A percentile compares a stretch with the other conserved stretches of the same genome.
phyloP scores from a whole-genome alignment of 176 grass and related monocot species.

The Eleusine coracana region DNA sequence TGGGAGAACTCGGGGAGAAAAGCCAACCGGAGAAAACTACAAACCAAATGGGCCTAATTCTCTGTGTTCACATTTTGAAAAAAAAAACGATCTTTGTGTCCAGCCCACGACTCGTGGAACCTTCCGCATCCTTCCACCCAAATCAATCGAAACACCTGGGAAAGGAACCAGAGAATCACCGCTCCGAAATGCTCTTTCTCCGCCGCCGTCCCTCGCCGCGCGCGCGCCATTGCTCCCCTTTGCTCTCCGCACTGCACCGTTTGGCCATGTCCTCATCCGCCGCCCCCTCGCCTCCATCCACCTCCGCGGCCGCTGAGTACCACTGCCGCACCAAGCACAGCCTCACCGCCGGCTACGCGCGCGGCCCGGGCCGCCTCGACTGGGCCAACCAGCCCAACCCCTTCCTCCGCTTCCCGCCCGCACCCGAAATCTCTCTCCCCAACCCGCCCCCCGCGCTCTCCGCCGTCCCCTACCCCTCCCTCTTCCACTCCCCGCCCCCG shows the following conservation, averaged over 20 bases:
- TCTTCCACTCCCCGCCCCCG: constrained; percentile 39
- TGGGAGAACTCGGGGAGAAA: no score
- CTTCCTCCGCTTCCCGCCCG: constrained; percentile 76
- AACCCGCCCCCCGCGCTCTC: constrained; percentile 36
- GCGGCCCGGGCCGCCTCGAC: constrained; percentile 82
- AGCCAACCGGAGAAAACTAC: no score
- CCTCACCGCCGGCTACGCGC: constrained; percentile 77
- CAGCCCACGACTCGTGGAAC: neutral
- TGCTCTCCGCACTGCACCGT: neutral
- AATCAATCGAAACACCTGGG: neutral
- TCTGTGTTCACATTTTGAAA: neutral
- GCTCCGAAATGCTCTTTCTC: constrained; percentile 37
- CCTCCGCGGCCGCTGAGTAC: constrained; percentile 52
- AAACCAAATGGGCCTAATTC: no score
- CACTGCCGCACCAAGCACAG: constrained; percentile 92
- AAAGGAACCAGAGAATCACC: neutral
- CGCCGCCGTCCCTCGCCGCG: constrained; percentile 11
- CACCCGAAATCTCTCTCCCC: constrained; percentile 46
- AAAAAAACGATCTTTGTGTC: neutral
- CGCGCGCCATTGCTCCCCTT: neutral
- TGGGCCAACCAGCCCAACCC: constrained; percentile 96
- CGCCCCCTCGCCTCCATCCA: neutral
- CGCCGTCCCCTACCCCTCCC: constrained; percentile 35
- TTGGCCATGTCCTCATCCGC: constrained; percentile 48
- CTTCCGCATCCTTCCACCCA: constrained; percentile 19